These are phyloP conservation scores for Endotrypanum monterogeii DNA, from an alignment of 208 protist species.

Conservation along the genomic window DNA sequence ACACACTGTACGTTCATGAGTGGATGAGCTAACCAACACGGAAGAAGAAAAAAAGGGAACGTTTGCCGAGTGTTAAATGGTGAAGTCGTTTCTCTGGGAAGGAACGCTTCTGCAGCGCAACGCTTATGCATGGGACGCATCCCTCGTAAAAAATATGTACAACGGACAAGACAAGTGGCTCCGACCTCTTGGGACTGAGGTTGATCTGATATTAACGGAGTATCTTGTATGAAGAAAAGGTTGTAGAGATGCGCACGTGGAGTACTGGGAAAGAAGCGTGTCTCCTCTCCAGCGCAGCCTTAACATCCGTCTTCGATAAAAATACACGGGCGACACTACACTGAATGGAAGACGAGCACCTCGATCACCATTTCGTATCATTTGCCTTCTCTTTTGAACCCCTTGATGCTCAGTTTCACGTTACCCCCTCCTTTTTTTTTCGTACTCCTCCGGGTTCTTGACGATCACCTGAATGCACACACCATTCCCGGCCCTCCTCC, in stretches of 20 bases:
- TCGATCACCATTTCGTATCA: too few relatives aligned
- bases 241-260: neutral
- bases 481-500: neutral
- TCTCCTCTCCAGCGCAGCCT: too few relatives aligned
- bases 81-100: neutral
- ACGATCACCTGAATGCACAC: neutral
- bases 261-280: too few relatives aligned
- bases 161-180: neutral
- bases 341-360: too few relatives aligned
- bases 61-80: neutral
- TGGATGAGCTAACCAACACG: neutral
- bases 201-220: neutral
- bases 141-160: neutral
- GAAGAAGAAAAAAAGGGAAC: neutral
- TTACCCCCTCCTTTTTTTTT: too few relatives aligned
- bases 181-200: neutral
- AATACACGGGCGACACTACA: too few relatives aligned
- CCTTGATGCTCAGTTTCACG: too few relatives aligned
- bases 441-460: neutral
- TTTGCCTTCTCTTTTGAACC: too few relatives aligned
- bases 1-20: neutral
- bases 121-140: neutral
- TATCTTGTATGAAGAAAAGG: too few relatives aligned
- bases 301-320: too few relatives aligned
- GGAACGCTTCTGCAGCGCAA: neutral